Conservation (phyloP, 768 basidiomycete species). For the Pleurotus eryngii region DNA sequence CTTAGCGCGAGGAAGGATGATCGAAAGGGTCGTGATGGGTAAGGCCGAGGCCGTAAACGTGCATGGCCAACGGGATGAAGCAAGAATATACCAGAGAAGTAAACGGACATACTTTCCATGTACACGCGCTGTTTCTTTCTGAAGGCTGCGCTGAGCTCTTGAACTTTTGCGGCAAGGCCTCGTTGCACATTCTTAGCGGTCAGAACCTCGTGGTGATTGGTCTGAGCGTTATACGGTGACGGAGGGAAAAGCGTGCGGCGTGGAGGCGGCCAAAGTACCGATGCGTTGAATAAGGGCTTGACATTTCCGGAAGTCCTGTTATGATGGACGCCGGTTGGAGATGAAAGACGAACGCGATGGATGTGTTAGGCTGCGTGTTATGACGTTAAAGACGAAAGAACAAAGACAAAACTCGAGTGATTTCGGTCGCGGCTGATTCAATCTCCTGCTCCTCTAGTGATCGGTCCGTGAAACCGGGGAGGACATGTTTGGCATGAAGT, state of each 20-base stretch:
- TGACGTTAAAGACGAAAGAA: constrained; percentile 7
- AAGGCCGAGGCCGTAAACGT: constrained; percentile 13
- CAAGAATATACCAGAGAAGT: constrained; percentile 13
- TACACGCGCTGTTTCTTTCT: constrained; percentile 98
- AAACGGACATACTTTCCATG: constrained; percentile 82
- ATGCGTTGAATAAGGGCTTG: constrained; percentile 76
- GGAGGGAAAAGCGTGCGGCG: constrained; percentile 70
- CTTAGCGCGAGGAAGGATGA: constrained; percentile 2
- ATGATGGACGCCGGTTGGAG: constrained; percentile 6
- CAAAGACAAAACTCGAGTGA: constrained; percentile 74
- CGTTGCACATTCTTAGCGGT: constrained; percentile 94
- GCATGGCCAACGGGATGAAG: constrained; percentile 12
- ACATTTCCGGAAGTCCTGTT: constrained; percentile 64
- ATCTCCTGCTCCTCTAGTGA: constrained; percentile 93
- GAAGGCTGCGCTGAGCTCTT: constrained; percentile 87
- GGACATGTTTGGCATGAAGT: constrained; percentile 91
- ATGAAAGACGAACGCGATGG: constrained; percentile 11
- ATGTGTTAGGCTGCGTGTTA: constrained; percentile 8
- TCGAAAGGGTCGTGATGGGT: constrained; percentile 10
- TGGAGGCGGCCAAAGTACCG: constrained; percentile 31
- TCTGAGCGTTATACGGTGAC: constrained; percentile 33
- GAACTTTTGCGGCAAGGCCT: constrained; percentile 92
- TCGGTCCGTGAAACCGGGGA: constrained; percentile 96
- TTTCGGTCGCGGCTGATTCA: constrained; percentile 76
- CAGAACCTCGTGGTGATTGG: constrained; percentile 47